Evolutionary conservation across 306 rosid genomes (phyloP), one percentile per base, ranked within the genome.

Genomic region (Dryas octopetala): DNA sequence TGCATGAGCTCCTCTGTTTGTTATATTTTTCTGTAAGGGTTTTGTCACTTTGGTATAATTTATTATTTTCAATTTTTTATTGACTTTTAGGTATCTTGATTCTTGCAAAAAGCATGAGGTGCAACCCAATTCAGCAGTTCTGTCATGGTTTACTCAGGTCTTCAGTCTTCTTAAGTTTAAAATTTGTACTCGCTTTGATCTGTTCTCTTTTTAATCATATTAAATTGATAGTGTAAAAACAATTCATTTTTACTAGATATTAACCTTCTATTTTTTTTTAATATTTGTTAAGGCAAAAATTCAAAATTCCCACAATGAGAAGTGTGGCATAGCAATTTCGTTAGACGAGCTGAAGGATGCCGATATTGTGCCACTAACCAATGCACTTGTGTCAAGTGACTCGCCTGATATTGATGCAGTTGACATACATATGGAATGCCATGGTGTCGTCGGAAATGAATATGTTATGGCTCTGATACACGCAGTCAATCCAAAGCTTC

Each of bases 401-500:
- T 58, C 83, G 59, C 78, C 85, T 70, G 88, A 85, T 71, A 75
- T 91, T 64, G 86, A 86, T 61, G 92, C 85, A 44, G 86, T 91
- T 79, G 93, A 91, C 80, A 68, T 89, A 67, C 78, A 80, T 61
- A 80, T 76, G 71, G 87, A 83, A 82, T 75, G 87, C 57, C 55
- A 85, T 59, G 74, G 86, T 81, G 83, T 49, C 76, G 71, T 87
- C 75, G 84, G 69, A 52, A 90, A 81, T 76, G 90, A 86, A 73
- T 68, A 54, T 83, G 85, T 88, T 79, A 70, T 84, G 73, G 81
- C 85, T 53, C 79, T 91, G 87, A 85, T 89, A 84, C 85, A 77
- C 73, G 89, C 87, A 66, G 59, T 91, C 41, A 80, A 81, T 71
- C 85, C 65, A 77, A 91, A 91, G 88, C 94, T 91, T 81, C 97